Base-by-base conservation (phyloP, 257 asterid species). In the Henckelia pumila region DNA sequence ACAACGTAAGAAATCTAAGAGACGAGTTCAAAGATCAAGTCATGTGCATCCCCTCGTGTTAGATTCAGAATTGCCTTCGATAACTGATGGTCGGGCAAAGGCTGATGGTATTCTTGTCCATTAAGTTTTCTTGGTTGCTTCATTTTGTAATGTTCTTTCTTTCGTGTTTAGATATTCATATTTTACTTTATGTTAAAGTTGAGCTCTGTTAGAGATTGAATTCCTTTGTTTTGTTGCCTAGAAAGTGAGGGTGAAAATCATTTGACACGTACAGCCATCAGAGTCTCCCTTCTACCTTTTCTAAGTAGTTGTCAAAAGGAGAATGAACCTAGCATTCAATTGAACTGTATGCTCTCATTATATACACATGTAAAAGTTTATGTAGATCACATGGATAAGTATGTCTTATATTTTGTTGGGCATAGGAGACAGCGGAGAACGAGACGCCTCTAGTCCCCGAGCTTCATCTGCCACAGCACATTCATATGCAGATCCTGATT, bases 401-500 rank as follows among this genome's bases (percentile, higher is more conserved):
- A 70, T 50, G 26, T 71, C 70, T 68, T 65, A 67, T 70, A 44
- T 60, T 77, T 61, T 67, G 69, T 69, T 76, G 64, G 82, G 81
- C 73, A 57, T 65, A 14, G 73, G 81, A 78, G 88, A 81, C 71
- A 75, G 75, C 67, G 83, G 66, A 66, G 95, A 81, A 59, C 82
- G 66, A 50, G 91, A 87, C 62, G 85, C 85, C 40, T 84, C 95
- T 71, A 86, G 93, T 76, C 91, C 87, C 61, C 76, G 88, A 76
- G 80, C 76, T 77, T 83, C 99, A 67, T 82, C 90, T 47, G 88
- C 89, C 58, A 86, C 91, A 33, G 83, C 81, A 69, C 92, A 80
- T 73, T 81, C 95, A 32, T 77, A 72, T 80, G 88, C 86, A 67
- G 98, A 87, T 64, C 96, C 98, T 62, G 98, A 87, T 50, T 80